phyloP scores from a whole-genome alignment of 179 eudicot genomes.

The Silene vulgaris region DNA sequence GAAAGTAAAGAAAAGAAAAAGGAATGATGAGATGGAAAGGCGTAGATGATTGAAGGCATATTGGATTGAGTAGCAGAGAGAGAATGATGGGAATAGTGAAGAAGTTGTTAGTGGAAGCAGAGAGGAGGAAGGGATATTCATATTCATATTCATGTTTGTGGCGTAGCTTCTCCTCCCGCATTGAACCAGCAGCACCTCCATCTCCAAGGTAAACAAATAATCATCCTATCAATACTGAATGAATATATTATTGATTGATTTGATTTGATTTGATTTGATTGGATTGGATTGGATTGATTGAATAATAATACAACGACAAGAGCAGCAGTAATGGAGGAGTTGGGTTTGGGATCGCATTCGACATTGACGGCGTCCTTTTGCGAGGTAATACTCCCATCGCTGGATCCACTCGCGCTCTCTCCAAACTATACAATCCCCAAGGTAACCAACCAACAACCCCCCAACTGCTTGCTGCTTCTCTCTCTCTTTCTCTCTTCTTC shows the following conservation, averaged over 20 bases:
- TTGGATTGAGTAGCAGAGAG: neutral
- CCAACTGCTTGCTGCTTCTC: no score
- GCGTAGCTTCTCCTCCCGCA: slow-evolving; percentile 29
- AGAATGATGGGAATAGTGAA: neutral
- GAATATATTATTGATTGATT: no score
- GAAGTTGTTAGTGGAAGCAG: slow-evolving; percentile 4
- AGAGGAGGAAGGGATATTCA: neutral
- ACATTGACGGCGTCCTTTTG: slow-evolving; percentile 65
- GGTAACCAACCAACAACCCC: slow-evolving; percentile 8
- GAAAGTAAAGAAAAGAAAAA: no score
- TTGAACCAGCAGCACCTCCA: neutral
- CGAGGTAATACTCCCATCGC: slow-evolving; percentile 58
- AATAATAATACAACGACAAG: no score
- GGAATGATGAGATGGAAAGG: no score
- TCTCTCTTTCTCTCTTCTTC: neutral
- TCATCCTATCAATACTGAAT: no score
- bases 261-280: no score
- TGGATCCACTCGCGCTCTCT: slow-evolving; percentile 51
- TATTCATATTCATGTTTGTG: neutral
- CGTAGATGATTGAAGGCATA: no score
- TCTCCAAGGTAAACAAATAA: slow-evolving; percentile 6
- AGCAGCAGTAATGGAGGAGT: slow-evolving; percentile 12
- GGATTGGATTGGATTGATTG: no score
- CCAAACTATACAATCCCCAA: slow-evolving; percentile 31
- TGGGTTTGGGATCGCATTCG: slow-evolving; percentile 60